Evolutionary conservation across 2,329 filamentous ascomycete genomes (phyloP).

Genomic region (Chaetomium sp.): DNA sequence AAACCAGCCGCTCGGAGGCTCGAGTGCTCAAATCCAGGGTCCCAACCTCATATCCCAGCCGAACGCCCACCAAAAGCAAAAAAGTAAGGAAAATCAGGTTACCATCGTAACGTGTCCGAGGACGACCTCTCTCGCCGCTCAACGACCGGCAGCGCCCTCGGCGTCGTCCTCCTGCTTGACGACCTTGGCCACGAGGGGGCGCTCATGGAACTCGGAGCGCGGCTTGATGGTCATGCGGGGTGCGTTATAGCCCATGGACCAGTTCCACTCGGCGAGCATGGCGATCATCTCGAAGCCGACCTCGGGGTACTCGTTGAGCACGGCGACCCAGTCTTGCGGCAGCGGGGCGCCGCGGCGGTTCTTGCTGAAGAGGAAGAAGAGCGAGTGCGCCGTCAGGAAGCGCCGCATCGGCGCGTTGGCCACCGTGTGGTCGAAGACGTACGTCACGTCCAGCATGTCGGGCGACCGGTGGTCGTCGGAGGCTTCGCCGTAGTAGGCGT

Average conservation of each 20-base stretch:
- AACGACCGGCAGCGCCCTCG: not conserved
- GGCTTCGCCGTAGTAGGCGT: slow-evolving; percentile 31
- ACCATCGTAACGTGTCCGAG: not conserved
- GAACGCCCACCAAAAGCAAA: not conserved
- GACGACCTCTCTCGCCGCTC: not conserved
- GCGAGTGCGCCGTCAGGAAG: slow-evolving; percentile 29
- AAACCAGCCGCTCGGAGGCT: not conserved
- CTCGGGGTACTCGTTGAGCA: slow-evolving; percentile 19
- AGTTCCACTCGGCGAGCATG: slow-evolving; percentile 34
- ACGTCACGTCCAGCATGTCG: slow-evolving; percentile 30
- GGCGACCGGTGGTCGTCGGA: slow-evolving; percentile 24
- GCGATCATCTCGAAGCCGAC: slow-evolving; percentile 30
- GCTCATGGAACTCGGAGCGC: slow-evolving; percentile 33
- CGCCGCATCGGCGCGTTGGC: slow-evolving; percentile 30
- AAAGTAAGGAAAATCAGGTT: not conserved
- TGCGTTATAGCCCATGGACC: slow-evolving; percentile 31
- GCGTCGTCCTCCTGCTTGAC: slow-evolving; percentile 21
- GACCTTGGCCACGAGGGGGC: not conserved
- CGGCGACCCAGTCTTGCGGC: slow-evolving; percentile 28
- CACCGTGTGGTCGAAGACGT: slow-evolving; percentile 33
- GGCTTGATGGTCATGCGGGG: slow-evolving; percentile 32
- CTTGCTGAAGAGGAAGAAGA: slow-evolving; percentile 31
- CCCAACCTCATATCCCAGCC: not conserved
- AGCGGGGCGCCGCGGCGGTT: slow-evolving; percentile 22
- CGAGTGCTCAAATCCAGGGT: not conserved